Evolutionary conservation across 1,139 yeast genomes (phyloP).

Genomic region (Magnusiomyces sp.): DNA sequence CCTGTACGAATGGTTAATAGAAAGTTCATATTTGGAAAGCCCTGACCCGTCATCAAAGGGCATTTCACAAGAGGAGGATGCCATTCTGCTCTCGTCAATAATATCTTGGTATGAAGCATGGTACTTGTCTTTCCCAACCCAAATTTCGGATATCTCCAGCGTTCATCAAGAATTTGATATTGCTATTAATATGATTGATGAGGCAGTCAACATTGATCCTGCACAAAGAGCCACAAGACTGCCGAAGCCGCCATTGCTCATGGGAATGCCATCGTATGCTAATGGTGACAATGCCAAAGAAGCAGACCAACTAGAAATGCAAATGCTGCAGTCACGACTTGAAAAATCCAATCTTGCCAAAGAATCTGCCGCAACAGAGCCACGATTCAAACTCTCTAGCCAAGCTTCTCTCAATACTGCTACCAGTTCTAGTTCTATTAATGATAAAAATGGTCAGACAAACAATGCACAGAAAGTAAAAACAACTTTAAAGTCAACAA

Average conservation of each 20-base stretch:
- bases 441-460: not conserved
- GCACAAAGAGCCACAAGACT: constrained; percentile 2
- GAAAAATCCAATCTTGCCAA: no score
- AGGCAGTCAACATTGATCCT: constrained; percentile 17
- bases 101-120: constrained; percentile 29
- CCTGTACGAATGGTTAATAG: constrained; percentile 27
- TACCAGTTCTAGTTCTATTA: not conserved
- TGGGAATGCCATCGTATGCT: no score
- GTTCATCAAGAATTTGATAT: constrained; percentile 23
- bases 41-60: no score
- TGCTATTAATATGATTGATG: constrained; percentile 32
- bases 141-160: constrained; percentile 18
- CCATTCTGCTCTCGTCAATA: no score
- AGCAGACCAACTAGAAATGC: no score
- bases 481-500: no score
- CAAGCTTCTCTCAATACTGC: not conserved
- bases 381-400: no score
- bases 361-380: no score
- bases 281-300: no score
- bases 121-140: constrained; percentile 24
- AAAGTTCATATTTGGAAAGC: constrained; percentile 18
- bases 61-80: no score
- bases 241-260: constrained; percentile 6
- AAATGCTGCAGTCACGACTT: no score
- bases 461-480: no score